Evolutionary conservation across 2,329 filamentous ascomycete species (phyloP).

Genomic region (Alternaria sp.): DNA sequence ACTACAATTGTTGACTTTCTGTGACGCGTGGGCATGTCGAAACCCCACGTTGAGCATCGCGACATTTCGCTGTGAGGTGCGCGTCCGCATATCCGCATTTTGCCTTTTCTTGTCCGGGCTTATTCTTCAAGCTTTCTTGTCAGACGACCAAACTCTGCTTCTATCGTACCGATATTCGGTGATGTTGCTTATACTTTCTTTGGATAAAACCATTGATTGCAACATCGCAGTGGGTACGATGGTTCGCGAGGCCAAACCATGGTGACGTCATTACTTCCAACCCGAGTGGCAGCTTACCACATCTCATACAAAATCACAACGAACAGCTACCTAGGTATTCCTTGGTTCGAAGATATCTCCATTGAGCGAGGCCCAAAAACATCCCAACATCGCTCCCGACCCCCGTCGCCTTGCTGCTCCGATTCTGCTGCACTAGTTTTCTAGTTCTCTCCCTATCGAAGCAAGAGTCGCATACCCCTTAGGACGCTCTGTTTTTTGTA

Average conservation of each 20-base stretch:
- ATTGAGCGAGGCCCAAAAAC: too few relatives aligned
- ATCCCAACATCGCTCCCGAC: not conserved
- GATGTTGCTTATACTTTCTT: not conserved
- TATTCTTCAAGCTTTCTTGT: not conserved
- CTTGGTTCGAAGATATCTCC: too few relatives aligned
- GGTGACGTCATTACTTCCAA: not conserved
- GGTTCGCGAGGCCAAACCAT: not conserved
- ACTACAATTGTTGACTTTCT: not conserved
- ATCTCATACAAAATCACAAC: not conserved
- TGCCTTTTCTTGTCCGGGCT: not conserved
- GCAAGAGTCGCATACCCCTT: not conserved
- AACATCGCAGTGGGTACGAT: not conserved
- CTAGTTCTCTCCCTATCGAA: not conserved
- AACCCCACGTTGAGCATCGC: not conserved
- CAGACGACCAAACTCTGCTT: not conserved
- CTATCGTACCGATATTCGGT: not conserved
- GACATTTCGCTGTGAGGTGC: not conserved
- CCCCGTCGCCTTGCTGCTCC: too few relatives aligned
- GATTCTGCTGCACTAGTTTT: not conserved
- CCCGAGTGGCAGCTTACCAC: not conserved
- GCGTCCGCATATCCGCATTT: not conserved
- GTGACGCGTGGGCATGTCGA: not conserved
- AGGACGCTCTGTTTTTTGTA: not conserved
- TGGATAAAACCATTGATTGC: not conserved
- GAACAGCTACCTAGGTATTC: too few relatives aligned